Base-by-base conservation (phyloP, 192 early-diverging fungal species). In the Spinellus fusiger region DNA sequence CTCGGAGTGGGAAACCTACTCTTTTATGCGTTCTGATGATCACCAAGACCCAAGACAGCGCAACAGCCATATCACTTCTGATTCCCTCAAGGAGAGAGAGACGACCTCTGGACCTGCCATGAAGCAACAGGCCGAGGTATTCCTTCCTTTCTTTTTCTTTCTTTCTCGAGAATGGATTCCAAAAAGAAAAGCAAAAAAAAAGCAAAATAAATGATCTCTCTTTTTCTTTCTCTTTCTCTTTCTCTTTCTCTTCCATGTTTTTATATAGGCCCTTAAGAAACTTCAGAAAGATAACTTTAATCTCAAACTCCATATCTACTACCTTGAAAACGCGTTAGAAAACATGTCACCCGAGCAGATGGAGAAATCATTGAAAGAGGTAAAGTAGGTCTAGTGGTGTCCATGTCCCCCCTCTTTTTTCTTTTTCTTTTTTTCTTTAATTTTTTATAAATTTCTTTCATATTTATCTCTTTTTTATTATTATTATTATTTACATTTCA, bases 201-300 rank as follows among this genome's bases (percentile, higher is more conserved):
- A 2, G 10, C 4, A 44, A 10, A 44, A 5, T 44, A 44, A n/a
- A 44, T 44, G 18, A 44, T 44, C 18, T 18, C 40, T 44, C 15
- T 44, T 44, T 44, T 9, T 44, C 18, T 18, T 44, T 44, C 15
- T 44, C 40, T 10, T 44, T 37, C 1, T 10, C 10, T 12, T 44
- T 44, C 18, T 12, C 15, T 10, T 6, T 44, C 40, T n/a, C n/a
- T n/a, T n/a, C n/a, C n/a, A n/a, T n/a, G n/a, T 44, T 12, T 44
- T 44, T 44, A 18, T 44, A 3, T 69, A 84, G 80, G 66, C 69
- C 3, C 76, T 84, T 64, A 79, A 84, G 58, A 70, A 74, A 23
- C 66, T 82, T 8, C 70, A 78, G 23, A 80, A 84, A 50, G 77
- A 83, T 9, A 79, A 73, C 32, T 83, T 82, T 57, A 61, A 70